phyloP scores from a whole-genome alignment of 2,329 filamentous ascomycete genomes.

The Hymenotorrendiella dingleyae region DNA sequence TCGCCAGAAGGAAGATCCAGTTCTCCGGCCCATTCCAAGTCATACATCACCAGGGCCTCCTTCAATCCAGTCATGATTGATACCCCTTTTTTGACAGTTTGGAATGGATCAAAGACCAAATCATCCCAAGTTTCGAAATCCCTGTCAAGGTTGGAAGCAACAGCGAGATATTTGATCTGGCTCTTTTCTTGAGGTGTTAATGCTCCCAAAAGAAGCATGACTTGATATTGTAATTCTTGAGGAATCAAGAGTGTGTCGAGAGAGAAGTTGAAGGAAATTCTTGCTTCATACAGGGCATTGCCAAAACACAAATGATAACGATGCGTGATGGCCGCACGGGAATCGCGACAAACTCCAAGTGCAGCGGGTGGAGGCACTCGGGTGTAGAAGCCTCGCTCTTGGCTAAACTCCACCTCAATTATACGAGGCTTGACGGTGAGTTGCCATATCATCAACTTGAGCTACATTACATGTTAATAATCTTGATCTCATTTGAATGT shows the following conservation, averaged over 20 bases:
- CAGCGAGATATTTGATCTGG: slow-evolving; percentile 9
- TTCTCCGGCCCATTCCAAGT: not conserved
- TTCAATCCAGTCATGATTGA: not conserved
- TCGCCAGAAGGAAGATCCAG: not conserved
- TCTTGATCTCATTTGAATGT: too few relatives aligned
- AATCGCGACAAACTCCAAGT: slow-evolving; percentile 12
- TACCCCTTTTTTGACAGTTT: not conserved
- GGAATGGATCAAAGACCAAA: not conserved
- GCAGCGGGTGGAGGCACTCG: slow-evolving; percentile 3
- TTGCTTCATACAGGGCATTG: slow-evolving; percentile 2
- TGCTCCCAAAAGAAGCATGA: slow-evolving; percentile 6
- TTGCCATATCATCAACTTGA: slow-evolving; percentile 17
- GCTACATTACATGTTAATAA: too few relatives aligned
- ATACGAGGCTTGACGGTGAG: slow-evolving; percentile 10
- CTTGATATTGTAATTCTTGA: not conserved
- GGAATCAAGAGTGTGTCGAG: slow-evolving; percentile 18
- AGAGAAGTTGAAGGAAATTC: slow-evolving; percentile 17
- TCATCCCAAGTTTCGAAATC: not conserved
- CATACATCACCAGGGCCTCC: not conserved
- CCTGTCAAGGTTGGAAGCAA: slow-evolving; percentile 4
- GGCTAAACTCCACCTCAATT: slow-evolving; percentile 6
- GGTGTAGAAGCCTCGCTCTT: slow-evolving; percentile 10
- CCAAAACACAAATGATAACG: slow-evolving; percentile 17
- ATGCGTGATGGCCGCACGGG: slow-evolving; percentile 8
- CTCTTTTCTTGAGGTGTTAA: slow-evolving; percentile 6